These are phyloP conservation scores for Arthroderma sp. DNA, from an alignment of 2,329 filamentous ascomycete genomes.

Conservation along the genomic window DNA sequence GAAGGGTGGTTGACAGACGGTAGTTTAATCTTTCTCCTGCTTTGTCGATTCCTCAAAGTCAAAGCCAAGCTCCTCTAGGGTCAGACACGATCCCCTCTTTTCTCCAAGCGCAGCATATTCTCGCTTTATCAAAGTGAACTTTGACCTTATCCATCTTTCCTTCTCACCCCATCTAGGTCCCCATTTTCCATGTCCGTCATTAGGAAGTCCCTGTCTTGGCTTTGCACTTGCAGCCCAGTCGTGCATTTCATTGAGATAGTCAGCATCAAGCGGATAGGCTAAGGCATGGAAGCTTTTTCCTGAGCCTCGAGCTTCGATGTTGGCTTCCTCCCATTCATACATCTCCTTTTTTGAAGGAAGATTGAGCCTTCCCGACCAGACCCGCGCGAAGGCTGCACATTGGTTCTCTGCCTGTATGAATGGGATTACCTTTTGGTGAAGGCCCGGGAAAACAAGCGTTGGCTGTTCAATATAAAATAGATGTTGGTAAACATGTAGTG, in stretches of 20 bases:
- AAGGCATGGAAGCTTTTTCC: constrained; percentile 45
- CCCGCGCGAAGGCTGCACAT: constrained; percentile 60
- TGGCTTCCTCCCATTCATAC: constrained; percentile 50
- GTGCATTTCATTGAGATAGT: constrained; percentile 36
- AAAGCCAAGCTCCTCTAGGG: constrained; percentile 61
- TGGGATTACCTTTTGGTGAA: constrained; percentile 77
- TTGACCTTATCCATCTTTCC: constrained; percentile 58
- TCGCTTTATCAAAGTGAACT: constrained; percentile 58
- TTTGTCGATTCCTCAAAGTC: constrained; percentile 37
- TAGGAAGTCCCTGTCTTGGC: constrained; percentile 28
- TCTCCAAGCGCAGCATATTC: constrained; percentile 57
- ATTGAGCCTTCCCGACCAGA: constrained; percentile 59
- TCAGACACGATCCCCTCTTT: constrained; percentile 44
- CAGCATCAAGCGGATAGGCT: constrained; percentile 37
- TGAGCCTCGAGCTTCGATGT: constrained; percentile 33
- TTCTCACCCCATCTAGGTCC: constrained; percentile 61
- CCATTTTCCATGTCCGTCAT: constrained; percentile 47
- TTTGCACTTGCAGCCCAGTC: constrained; percentile 31
- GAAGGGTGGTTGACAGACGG: background rate
- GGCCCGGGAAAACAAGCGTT: constrained; percentile 61
- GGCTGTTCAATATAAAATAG: constrained; percentile 64
- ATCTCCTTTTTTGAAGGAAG: constrained; percentile 56
- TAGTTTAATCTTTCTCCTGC: background rate
- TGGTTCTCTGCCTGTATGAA: constrained; percentile 73
- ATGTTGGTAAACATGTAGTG: constrained; percentile 65